These are phyloP conservation scores for Pseudogymnoascus sp. DNA, from an alignment of 2,329 filamentous ascomycete species.

Conservation along the genomic window DNA sequence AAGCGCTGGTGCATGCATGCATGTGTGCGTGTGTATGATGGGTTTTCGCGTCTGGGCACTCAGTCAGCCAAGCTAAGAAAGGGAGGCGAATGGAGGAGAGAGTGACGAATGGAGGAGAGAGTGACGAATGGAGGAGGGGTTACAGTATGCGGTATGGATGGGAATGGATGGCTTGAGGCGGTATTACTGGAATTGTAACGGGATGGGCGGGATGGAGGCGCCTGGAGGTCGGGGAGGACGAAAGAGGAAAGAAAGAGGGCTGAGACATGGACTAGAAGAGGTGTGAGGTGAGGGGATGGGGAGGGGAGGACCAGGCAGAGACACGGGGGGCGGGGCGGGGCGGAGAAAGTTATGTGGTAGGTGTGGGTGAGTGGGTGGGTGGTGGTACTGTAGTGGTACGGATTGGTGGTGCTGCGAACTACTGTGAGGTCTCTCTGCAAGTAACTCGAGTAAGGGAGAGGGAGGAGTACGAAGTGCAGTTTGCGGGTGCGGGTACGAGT, in stretches of 20 bases:
- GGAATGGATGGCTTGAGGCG: not conserved
- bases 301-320: not conserved
- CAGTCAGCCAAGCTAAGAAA: not conserved
- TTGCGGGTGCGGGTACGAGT: not conserved
- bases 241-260: conserved; percentile 4
- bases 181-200: not conserved
- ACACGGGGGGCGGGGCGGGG: conserved; percentile 6
- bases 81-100: not conserved
- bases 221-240: not conserved
- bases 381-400: not conserved
- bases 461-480: not conserved
- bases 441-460: not conserved
- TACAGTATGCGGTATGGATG: not conserved
- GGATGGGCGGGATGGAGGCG: not conserved
- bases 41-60: not conserved
- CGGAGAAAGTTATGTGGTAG: not conserved
- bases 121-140: not conserved
- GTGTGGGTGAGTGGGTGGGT: not conserved
- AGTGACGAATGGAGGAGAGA: too few relatives aligned
- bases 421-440: not conserved
- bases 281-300: not conserved
- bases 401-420: not conserved
- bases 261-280: not conserved
- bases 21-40: not conserved
- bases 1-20: not conserved